A percentile compares a stretch with the other conserved stretches of the same genome.
Evolutionary conservation across 2,329 filamentous ascomycete species (phyloP).

Genomic region (Clonostachys chloroleuca): DNA sequence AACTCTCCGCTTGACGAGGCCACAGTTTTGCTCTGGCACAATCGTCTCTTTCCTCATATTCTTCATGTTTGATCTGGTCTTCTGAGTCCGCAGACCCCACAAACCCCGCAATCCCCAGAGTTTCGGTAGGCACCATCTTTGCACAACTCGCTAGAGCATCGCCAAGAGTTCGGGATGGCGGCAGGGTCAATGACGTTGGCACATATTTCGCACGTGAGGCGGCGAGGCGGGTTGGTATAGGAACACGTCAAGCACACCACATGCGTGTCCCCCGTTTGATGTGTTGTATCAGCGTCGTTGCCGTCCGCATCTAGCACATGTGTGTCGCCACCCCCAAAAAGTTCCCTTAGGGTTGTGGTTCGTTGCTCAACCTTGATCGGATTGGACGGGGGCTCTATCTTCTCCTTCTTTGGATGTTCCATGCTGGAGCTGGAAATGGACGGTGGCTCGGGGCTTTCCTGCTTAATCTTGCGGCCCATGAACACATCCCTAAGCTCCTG

Average conservation of each 20-base stretch:
- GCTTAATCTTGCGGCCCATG: slow-evolving; percentile 11
- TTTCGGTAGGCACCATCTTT: slow-evolving; percentile 58
- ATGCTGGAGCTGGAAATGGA: too few species aligned
- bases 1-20: neutral
- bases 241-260: slow-evolving; percentile 61
- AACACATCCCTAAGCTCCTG: slow-evolving; percentile 55
- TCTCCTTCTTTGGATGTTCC: neutral
- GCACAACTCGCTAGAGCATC: slow-evolving; percentile 54
- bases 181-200: slow-evolving; percentile 60
- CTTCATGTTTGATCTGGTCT: slow-evolving; percentile 2
- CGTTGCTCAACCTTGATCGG: neutral
- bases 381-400: neutral
- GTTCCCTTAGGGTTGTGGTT: too few species aligned
- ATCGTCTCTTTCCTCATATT: too few species aligned
- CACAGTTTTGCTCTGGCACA: neutral
- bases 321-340: neutral
- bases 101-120: slow-evolving; percentile 63
- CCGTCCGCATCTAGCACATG: neutral
- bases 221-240: slow-evolving; percentile 48
- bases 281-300: neutral
- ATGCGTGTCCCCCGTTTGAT: neutral
- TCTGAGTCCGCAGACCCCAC: slow-evolving; percentile 61
- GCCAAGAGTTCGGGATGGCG: slow-evolving; percentile 57
- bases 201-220: slow-evolving; percentile 63
- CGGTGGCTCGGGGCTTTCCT: slow-evolving; percentile 5